Conservation (phyloP, 306 rosid genomes). For the Sicyos edulis region DNA sequence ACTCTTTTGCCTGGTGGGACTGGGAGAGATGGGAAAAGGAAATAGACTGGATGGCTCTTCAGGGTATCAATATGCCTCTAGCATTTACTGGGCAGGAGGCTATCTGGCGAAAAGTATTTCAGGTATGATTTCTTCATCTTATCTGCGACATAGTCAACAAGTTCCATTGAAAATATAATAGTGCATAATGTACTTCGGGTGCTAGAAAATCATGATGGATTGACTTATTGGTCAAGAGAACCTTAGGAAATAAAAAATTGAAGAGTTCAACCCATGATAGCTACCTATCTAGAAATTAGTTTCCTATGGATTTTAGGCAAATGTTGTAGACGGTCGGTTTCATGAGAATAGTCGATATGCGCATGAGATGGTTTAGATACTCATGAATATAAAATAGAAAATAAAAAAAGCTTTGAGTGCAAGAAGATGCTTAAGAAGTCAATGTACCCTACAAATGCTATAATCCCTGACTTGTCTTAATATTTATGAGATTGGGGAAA, state of each 20-base stretch:
- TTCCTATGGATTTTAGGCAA: no score
- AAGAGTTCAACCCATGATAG: no score
- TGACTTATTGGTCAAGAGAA: no score
- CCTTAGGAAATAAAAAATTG: no score
- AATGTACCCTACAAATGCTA: not conserved
- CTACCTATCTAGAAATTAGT: no score
- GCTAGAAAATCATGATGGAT: not conserved
- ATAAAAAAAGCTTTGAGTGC: no score
- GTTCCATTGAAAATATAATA: not conserved
- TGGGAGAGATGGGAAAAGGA: constrained; percentile 93
- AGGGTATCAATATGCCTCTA: constrained; percentile 77
- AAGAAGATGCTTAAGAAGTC: constrained; percentile 1
- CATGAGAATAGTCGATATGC: no score
- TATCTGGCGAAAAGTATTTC: constrained; percentile 82
- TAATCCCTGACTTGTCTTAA: not conserved
- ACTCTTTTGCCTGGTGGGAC: constrained; percentile 90
- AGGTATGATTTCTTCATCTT: constrained; percentile 33
- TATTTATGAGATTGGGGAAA: not conserved
- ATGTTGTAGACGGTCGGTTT: no score
- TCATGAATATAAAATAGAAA: no score
- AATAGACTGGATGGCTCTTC: constrained; percentile 97
- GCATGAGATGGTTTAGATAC: no score
- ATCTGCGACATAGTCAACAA: not conserved
- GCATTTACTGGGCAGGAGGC: constrained; percentile 95
- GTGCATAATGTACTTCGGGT: not conserved